Evolutionary conservation across 2,329 filamentous ascomycete genomes (phyloP).

Genomic region (Xylaria sp.): DNA sequence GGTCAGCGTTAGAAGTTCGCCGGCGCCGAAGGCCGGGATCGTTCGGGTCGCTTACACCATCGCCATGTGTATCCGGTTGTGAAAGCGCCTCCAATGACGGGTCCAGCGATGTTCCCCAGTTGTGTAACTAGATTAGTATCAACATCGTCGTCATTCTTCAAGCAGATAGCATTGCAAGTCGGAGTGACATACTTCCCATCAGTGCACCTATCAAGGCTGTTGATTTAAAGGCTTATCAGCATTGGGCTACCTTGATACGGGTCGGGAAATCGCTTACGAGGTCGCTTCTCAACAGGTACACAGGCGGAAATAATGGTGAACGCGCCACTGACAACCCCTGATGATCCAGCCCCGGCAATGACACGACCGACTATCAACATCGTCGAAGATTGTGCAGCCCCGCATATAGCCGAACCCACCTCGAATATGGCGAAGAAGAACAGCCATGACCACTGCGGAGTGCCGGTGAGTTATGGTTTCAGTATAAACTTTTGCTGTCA

Average conservation of each 20-base stretch:
- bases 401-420: conserved; percentile 15
- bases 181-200: not conserved
- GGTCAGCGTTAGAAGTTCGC: conserved; percentile 6
- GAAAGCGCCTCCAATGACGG: conserved; percentile 25
- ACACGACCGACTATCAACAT: conserved; percentile 22
- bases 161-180: not conserved
- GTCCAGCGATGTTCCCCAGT: conserved; percentile 18
- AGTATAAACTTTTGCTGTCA: not conserved
- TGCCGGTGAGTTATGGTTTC: not conserved
- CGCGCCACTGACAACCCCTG: conserved; percentile 24
- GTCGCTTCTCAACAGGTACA: conserved; percentile 16
- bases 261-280: too few relatives aligned
- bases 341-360: conserved; percentile 9
- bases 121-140: conserved; percentile 26
- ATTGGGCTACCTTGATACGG: not conserved
- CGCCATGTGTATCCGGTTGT: conserved; percentile 23
- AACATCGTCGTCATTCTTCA: not conserved
- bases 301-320: conserved; percentile 13
- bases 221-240: not conserved
- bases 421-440: conserved; percentile 14
- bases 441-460: conserved; percentile 22
- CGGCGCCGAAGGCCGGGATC: not conserved
- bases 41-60: conserved; percentile 20
- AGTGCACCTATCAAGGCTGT: not conserved
- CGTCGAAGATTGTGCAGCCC: conserved; percentile 7